phyloP scores from a whole-genome alignment of 2,329 filamentous ascomycete genomes.

The Sporothrix mexicana region DNA sequence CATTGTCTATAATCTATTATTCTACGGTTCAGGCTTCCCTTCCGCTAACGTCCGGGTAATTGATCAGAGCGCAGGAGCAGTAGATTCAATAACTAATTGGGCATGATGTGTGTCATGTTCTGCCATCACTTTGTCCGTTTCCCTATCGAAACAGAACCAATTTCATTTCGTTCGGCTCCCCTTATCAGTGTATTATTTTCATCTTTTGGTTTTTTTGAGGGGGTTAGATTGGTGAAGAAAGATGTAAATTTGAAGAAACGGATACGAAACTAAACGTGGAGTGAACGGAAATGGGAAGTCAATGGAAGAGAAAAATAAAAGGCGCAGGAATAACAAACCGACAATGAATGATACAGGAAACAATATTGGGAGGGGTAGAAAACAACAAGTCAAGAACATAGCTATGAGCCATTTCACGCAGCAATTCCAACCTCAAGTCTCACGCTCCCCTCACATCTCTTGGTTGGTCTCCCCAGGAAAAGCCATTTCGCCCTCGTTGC shows the following conservation, averaged over 20 bases:
- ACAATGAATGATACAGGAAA: background rate
- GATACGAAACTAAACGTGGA: background rate
- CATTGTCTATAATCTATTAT: no score
- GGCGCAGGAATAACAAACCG: background rate
- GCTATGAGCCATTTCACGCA: background rate
- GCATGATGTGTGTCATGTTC: background rate
- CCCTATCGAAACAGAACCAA: background rate
- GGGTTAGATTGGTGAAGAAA: no score
- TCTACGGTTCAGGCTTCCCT: background rate
- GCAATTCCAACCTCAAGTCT: background rate
- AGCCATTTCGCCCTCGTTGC: background rate
- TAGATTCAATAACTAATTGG: background rate
- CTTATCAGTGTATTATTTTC: background rate
- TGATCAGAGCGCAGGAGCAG: background rate
- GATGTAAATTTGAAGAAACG: background rate
- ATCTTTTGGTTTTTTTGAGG: no score
- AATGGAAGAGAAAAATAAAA: background rate
- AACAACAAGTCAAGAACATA: background rate
- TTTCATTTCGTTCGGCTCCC: background rate
- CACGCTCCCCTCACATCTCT: background rate
- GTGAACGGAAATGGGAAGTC: background rate
- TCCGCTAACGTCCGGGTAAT: background rate
- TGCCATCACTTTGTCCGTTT: background rate
- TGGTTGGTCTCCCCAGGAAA: conserved; percentile 1
- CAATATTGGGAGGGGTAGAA: no score